Evolutionary conservation across 208 protist species (phyloP), one percentile per base, ranked within the genome.

Genomic region (Naegleria gruberi): DNA sequence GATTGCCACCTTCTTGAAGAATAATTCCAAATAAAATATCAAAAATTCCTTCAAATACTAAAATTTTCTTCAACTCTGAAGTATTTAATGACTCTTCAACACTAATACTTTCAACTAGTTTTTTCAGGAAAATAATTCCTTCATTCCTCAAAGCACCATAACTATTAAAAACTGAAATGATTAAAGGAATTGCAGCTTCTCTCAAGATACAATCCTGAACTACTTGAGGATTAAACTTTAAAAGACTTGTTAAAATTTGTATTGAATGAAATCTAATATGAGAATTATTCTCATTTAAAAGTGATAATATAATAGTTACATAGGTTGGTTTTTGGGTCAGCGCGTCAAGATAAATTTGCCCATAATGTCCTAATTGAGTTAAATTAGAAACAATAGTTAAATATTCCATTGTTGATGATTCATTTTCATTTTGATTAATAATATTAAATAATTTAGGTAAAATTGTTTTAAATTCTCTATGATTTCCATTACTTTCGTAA

Each of bases 21-120:
- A 88, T 65, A 65, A 88, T 65, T 19, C 46, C 12, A 41, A 88
- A 88, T 41, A 57, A 88, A 43, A 73, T 88, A 43, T 88, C 45
- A 65, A 88, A 88, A 7, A 30, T 23, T 65, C 45, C 84, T 30
- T 88, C 44, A 65, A 88, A 88, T 23, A 42, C 84, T 43, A 88
- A 73, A 43, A 88, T 65, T 41, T 88, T 88, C 65, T 65, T 65
- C 26, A 65, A 37, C 46, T 88, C 84, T 41, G 6, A 1, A 23
- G n/a, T 65, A 65, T 4, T 65, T 10, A 30, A 23, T 65, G 15
- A 10, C 30, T 65, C 19, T 55, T 5, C 8, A 30, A 30, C 51
- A 1, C 19, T 30, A 23, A 19, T 10, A 65, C 19, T 30, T 5
- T 55, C 8, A 19, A 55, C 46, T 43, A 88, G 42, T 17, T 47